phyloP scores from a whole-genome alignment of 106 monocot species.

The Dendrobium officinale region DNA sequence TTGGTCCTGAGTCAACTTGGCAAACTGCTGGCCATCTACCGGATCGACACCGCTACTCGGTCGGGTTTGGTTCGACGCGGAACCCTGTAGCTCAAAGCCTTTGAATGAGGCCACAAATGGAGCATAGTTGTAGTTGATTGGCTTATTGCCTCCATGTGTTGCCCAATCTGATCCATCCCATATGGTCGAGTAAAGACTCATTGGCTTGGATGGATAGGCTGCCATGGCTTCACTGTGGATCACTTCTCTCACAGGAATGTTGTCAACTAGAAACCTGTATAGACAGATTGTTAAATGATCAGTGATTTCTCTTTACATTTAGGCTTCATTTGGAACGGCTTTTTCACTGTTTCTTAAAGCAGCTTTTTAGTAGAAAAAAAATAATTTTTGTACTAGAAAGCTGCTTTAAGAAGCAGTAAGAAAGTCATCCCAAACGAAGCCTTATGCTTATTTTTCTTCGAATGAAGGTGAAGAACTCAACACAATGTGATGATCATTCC shows the following conservation, averaged over 20 bases:
- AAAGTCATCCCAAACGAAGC: too few species aligned
- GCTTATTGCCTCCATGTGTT: conserved; percentile 22
- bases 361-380: too few species aligned
- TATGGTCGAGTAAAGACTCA: conserved; percentile 27
- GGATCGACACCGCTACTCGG: conserved; percentile 6
- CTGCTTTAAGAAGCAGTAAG: too few species aligned
- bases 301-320: too few species aligned
- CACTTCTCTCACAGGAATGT: conserved; percentile 43
- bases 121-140: conserved; percentile 28
- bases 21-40: conserved; percentile 21
- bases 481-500: conserved; percentile 48
- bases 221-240: conserved; percentile 31
- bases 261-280: conserved; percentile 47
- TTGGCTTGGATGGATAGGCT: conserved; percentile 43
- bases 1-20: conserved; percentile 27
- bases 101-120: conserved; percentile 26
- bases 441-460: too few species aligned
- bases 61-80: conserved; percentile 9
- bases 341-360: too few species aligned
- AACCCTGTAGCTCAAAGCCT: conserved; percentile 21
- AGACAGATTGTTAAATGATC: background rate
- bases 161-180: conserved; percentile 45
- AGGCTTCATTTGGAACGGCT: too few species aligned
- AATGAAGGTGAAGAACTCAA: conserved; percentile 8
- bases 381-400: too few species aligned